A percentile compares a stretch with the other conserved stretches of the same genome.
Evolutionary conservation across 106 monocot species (phyloP).

Genomic region (Alisma plantagoaquatica): DNA sequence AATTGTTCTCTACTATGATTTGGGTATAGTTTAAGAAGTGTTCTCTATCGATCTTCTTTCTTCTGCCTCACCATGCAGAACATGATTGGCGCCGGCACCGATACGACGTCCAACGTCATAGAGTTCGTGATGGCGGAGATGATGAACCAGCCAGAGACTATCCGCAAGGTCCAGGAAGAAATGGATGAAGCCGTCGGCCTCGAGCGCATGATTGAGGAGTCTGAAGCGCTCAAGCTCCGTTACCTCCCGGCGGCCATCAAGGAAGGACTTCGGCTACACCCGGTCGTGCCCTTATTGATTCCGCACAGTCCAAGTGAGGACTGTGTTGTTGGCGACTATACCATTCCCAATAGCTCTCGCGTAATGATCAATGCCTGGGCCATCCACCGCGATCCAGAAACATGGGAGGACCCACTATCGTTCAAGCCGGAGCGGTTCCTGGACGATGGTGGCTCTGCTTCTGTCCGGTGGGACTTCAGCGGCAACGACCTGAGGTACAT

Average conservation of each 20-base stretch:
- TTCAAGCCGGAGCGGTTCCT: constrained; percentile 23
- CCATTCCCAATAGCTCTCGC: constrained; percentile 7
- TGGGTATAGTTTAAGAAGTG: neutral
- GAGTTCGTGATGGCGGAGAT: constrained; percentile 22
- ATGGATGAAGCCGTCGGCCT: constrained; percentile 14
- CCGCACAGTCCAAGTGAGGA: constrained; percentile 9
- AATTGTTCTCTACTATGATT: too few relatives aligned
- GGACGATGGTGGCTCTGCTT: too few relatives aligned
- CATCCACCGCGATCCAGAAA: constrained; percentile 4
- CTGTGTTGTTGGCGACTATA: constrained; percentile 11
- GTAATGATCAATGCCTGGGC: constrained; percentile 25
- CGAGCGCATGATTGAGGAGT: constrained; percentile 10
- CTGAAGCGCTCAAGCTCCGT: constrained; percentile 4
- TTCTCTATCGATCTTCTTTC: neutral
- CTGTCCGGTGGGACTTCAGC: neutral
- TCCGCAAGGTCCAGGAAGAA: constrained; percentile 6
- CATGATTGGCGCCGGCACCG: constrained; percentile 16
- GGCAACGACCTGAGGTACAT: constrained; percentile 10
- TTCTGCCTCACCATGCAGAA: constrained; percentile 1
- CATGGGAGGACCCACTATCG: constrained; percentile 19
- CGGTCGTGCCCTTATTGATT: constrained; percentile 17
- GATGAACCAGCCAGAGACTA: constrained; percentile 2
- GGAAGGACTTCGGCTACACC: constrained; percentile 18
- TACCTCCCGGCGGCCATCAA: constrained; percentile 12
- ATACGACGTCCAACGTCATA: constrained; percentile 8